Percentiles rank a stretch among this genome's conserved stretches.
phyloP scores from a whole-genome alignment of 805 yeast genomes.

The Starmerella roubikii region DNA sequence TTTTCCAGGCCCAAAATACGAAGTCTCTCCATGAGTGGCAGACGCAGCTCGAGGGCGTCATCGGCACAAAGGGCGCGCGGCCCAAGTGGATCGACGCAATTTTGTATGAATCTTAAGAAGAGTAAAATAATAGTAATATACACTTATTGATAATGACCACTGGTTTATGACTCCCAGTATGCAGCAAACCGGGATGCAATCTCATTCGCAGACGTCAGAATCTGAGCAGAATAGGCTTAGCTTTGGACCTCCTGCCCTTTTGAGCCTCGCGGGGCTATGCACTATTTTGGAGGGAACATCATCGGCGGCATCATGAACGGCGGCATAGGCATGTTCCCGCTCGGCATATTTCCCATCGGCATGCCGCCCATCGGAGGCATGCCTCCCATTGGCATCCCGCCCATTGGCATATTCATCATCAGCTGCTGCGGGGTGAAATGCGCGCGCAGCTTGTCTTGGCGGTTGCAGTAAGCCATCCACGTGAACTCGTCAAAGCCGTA shows the following conservation, averaged over 20 bases:
- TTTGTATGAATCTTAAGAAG: conserved; percentile 10
- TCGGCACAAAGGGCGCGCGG: conserved; percentile 5
- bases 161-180: too few species aligned
- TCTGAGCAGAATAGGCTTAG: too few species aligned
- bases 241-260: too few species aligned
- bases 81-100: conserved; percentile 19
- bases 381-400: conserved; percentile 14
- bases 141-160: too few species aligned
- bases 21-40: conserved; percentile 51
- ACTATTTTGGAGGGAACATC: conserved; percentile 14
- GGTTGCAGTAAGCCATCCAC: conserved; percentile 84
- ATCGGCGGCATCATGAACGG: conserved; percentile 19
- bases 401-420: conserved; percentile 28
- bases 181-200: too few species aligned
- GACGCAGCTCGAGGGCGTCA: conserved; percentile 4
- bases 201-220: too few species aligned
- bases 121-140: too few species aligned
- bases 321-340: conserved; percentile 21
- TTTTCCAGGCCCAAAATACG: conserved; percentile 55
- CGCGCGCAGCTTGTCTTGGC: conserved; percentile 68
- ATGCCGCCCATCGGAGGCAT: conserved; percentile 17
- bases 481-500: conserved; percentile 93
- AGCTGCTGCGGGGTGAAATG: conserved; percentile 68
- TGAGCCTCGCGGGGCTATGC: too few species aligned
- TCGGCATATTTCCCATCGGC: conserved; percentile 10